A percentile compares a stretch with the other conserved stretches of the same genome.
Conservation (phyloP, 345 rosid genomes). For the Lepidium aucheri region DNA sequence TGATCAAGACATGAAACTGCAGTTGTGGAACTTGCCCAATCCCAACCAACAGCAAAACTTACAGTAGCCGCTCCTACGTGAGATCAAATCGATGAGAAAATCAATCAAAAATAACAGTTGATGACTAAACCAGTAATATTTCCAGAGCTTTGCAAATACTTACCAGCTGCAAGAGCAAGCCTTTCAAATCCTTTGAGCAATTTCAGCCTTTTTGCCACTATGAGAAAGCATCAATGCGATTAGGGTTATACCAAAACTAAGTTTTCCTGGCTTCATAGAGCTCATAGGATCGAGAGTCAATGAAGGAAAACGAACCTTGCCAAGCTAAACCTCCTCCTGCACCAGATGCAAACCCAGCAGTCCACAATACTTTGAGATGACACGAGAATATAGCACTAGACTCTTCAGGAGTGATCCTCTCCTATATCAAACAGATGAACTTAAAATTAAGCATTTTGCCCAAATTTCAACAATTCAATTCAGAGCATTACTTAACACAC, state of each 20-base stretch:
- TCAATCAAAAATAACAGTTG: background rate
- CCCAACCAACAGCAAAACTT: conserved; percentile 20
- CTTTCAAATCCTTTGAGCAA: background rate
- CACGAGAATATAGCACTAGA: conserved; percentile 4
- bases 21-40: conserved; percentile 30
- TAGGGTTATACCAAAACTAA: background rate
- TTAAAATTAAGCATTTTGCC: background rate
- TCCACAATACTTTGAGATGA: conserved; percentile 15
- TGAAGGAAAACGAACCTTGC: conserved; percentile 11
- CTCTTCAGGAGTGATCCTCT: conserved; percentile 20
- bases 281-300: background rate
- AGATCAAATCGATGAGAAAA: background rate
- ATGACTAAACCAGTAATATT: background rate
- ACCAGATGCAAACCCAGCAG: conserved; percentile 26
- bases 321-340: conserved; percentile 20
- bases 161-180: conserved; percentile 18
- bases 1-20: conserved; percentile 41
- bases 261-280: background rate
- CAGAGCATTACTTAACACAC: background rate
- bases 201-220: conserved; percentile 14
- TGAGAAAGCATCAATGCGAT: background rate
- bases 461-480: conserved; percentile 8
- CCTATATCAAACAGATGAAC: background rate
- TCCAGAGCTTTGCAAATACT: background rate
- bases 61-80: conserved; percentile 37